These are phyloP conservation scores for Salvia sclarea DNA, from an alignment of 305 asterid genomes.

Conservation along the genomic window DNA sequence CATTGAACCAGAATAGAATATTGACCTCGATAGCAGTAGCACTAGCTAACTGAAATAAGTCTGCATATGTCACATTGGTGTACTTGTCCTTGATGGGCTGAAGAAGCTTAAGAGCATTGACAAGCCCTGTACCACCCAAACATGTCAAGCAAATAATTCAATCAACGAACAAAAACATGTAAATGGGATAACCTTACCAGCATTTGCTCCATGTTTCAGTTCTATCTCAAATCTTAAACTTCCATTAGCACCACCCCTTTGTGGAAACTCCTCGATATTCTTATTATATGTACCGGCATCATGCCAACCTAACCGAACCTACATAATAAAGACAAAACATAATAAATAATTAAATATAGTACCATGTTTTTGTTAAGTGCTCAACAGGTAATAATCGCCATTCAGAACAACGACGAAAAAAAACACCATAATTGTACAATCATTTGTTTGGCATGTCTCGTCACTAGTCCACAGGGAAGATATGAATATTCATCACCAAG, in stretches of 20 bases:
- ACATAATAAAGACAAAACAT: slow-evolving; percentile 11
- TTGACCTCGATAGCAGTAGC: slow-evolving; percentile 90
- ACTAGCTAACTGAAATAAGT: slow-evolving; percentile 91
- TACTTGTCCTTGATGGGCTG: slow-evolving; percentile 94
- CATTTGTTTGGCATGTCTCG: neutral
- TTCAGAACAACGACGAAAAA: neutral
- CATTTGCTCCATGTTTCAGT: slow-evolving; percentile 92
- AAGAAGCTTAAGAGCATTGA: slow-evolving; percentile 92
- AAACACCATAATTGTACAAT: neutral
- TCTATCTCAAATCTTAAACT: slow-evolving; percentile 89
- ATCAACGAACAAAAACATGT: neutral
- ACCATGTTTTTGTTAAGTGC: no score
- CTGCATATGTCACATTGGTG: slow-evolving; percentile 73
- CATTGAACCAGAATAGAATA: slow-evolving; percentile 17
- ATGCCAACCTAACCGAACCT: slow-evolving; percentile 99
- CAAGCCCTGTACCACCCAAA: slow-evolving; percentile 64
- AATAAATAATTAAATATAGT: neutral
- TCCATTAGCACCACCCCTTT: slow-evolving; percentile 94
- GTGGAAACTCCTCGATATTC: slow-evolving; percentile 87
- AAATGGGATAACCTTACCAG: slow-evolving; percentile 52
- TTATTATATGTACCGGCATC: slow-evolving; percentile 95
- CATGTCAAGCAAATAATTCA: slow-evolving; percentile 39
- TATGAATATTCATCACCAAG: neutral
- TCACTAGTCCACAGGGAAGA: neutral
- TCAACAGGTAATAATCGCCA: neutral